Evolutionary conservation across 1,284 basidiomycete genomes (phyloP).

Genomic region (Cutaneotrichosporon cutaneum): DNA sequence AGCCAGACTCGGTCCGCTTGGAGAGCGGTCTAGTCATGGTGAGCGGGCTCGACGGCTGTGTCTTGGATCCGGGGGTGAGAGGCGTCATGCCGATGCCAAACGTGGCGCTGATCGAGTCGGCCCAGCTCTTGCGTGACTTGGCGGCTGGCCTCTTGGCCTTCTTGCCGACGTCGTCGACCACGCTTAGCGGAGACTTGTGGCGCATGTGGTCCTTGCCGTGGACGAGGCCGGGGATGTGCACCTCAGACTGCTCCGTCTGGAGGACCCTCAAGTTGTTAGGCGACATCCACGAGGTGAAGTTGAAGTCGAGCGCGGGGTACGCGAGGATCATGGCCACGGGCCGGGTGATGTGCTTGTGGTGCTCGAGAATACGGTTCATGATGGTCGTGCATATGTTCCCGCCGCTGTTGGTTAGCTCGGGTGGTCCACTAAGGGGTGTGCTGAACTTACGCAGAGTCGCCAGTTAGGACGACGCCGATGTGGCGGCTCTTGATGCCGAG

Average conservation of each 20-base stretch:
- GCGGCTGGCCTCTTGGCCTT: conserved; percentile 19
- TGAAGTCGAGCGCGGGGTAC: conserved; percentile 79
- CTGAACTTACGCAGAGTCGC: conserved; percentile 82
- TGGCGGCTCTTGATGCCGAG: conserved; percentile 73
- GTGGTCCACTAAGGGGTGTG: too few species aligned
- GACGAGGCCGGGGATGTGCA: conserved; percentile 61
- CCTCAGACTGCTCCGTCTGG: conserved; percentile 73
- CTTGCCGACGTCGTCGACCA: conserved; percentile 66
- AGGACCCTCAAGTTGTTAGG: conserved; percentile 78
- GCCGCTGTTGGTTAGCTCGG: conserved; percentile 56
- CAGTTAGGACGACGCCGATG: conserved; percentile 73
- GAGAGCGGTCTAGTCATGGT: conserved; percentile 22
- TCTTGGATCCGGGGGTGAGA: conserved; percentile 17
- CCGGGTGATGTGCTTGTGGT: conserved; percentile 56
- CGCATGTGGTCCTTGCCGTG: conserved; percentile 84
- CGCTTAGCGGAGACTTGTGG: conserved; percentile 79
- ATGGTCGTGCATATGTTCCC: conserved; percentile 79
- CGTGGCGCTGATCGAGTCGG: conserved; percentile 48
- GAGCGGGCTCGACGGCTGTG: conserved; percentile 25
- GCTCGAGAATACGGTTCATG: conserved; percentile 78
- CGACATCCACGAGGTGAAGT: conserved; percentile 97
- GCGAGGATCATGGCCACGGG: conserved; percentile 80
- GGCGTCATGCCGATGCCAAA: conserved; percentile 21
- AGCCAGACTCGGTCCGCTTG: conserved; percentile 25
- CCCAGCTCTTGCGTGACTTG: conserved; percentile 54